Percentiles rank a stretch among this genome's conserved stretches.
phyloP scores from a whole-genome alignment of 352 stramenopile species.

The Phytophthora boehmeriae region DNA sequence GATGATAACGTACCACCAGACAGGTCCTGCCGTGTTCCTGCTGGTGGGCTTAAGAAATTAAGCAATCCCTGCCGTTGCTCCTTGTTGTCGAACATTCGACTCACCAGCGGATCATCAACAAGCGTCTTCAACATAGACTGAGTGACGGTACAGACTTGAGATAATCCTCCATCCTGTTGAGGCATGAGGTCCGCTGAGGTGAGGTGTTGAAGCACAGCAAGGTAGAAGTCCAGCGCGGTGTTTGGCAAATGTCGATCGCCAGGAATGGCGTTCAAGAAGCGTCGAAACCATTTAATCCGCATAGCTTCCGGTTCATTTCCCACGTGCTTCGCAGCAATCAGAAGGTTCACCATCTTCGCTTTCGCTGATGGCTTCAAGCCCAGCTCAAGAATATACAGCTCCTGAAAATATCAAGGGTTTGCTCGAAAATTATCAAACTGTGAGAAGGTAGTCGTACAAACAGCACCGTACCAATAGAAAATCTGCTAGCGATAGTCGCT shows the following conservation, averaged over 20 bases:
- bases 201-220: conserved; percentile 52
- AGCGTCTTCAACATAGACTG: conserved; percentile 46
- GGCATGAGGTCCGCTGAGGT: conserved; percentile 42
- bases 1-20: conserved; percentile 22
- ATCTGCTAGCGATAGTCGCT: conserved; percentile 49
- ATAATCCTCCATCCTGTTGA: conserved; percentile 54
- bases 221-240: conserved; percentile 64
- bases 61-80: conserved; percentile 56
- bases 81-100: conserved; percentile 49
- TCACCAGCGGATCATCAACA: conserved; percentile 51
- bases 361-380: conserved; percentile 65
- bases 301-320: conserved; percentile 50
- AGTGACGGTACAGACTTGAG: conserved; percentile 48
- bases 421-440: neutral
- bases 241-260: conserved; percentile 39
- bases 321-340: conserved; percentile 48
- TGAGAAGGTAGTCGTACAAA: neutral
- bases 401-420: conserved; percentile 17
- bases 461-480: conserved; percentile 40
- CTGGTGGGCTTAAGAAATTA: conserved; percentile 22
- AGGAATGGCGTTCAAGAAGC: conserved; percentile 51
- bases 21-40: conserved; percentile 15
- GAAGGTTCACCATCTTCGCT: conserved; percentile 54
- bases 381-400: conserved; percentile 68
- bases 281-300: conserved; percentile 70